Conservation (phyloP, 208 protist species). For the Tritrichomonas musculus region DNA sequence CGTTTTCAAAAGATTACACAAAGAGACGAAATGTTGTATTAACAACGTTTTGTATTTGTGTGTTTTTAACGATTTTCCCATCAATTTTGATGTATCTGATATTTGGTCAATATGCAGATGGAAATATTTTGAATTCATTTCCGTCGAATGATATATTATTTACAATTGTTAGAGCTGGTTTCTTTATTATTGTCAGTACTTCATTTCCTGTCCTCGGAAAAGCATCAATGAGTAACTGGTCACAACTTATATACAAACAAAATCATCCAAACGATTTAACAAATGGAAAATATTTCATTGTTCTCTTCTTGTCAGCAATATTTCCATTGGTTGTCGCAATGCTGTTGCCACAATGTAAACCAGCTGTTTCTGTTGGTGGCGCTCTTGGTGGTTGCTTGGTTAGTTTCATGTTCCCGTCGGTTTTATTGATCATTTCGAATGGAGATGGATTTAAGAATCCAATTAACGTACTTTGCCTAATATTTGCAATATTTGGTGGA, state of each 20-base stretch:
- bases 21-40: background rate
- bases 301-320: background rate
- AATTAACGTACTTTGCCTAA: background rate
- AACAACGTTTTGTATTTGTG: background rate
- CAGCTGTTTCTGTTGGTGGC: background rate
- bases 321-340: background rate
- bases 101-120: background rate
- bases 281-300: background rate
- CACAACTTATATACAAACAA: background rate
- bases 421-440: background rate
- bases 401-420: background rate
- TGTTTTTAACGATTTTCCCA: background rate
- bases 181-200: background rate
- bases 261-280: background rate
- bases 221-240: background rate
- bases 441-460: background rate
- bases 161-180: background rate
- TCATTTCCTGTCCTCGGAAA: background rate
- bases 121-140: background rate
- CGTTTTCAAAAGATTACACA: background rate
- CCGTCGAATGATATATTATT: background rate
- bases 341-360: background rate
- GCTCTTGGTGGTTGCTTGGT: background rate
- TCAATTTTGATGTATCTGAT: background rate
- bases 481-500: background rate